These are phyloP conservation scores for Auriscalpium vulgare DNA, from an alignment of 768 basidiomycete species.

Conservation along the genomic window DNA sequence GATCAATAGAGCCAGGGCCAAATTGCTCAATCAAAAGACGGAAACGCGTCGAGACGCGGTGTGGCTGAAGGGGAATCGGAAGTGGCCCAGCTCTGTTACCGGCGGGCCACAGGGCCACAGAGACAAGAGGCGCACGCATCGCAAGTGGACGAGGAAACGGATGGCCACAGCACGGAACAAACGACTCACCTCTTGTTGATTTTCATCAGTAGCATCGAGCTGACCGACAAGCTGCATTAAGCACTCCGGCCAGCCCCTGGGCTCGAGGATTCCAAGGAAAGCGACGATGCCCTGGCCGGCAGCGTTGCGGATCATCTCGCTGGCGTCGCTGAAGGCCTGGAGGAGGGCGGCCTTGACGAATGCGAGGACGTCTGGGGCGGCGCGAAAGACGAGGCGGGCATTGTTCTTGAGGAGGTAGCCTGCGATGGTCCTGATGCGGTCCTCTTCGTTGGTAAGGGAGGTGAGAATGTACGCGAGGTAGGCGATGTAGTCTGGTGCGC, in stretches of 20 bases:
- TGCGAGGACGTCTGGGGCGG: constrained; percentile 55
- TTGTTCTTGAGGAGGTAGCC: constrained; percentile 98
- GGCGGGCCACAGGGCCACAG: too few species aligned
- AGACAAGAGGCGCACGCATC: too few species aligned
- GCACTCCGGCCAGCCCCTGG: constrained; percentile 93
- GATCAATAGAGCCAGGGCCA: too few species aligned
- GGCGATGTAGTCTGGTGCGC: constrained; percentile 88
- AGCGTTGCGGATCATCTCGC: constrained; percentile 87
- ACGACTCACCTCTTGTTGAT: constrained; percentile 75
- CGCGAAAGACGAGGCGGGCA: constrained; percentile 65
- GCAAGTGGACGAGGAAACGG: too few species aligned
- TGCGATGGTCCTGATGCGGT: constrained; percentile 90
- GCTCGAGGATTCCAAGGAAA: constrained; percentile 81
- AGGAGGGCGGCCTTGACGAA: constrained; percentile 74
- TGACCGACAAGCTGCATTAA: constrained; percentile 75
- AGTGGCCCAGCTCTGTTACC: too few species aligned
- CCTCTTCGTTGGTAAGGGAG: constrained; percentile 73
- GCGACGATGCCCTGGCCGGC: constrained; percentile 90
- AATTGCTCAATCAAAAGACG: too few species aligned
- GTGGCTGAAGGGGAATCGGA: too few species aligned
- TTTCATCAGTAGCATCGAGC: constrained; percentile 66
- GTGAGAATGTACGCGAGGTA: constrained; percentile 94
- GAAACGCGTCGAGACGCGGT: too few species aligned
- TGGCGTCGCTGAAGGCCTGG: constrained; percentile 71
- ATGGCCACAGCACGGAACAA: neutral